Conservation (phyloP, 2,329 filamentous ascomycete species). For the Metarhizium robertsii region DNA sequence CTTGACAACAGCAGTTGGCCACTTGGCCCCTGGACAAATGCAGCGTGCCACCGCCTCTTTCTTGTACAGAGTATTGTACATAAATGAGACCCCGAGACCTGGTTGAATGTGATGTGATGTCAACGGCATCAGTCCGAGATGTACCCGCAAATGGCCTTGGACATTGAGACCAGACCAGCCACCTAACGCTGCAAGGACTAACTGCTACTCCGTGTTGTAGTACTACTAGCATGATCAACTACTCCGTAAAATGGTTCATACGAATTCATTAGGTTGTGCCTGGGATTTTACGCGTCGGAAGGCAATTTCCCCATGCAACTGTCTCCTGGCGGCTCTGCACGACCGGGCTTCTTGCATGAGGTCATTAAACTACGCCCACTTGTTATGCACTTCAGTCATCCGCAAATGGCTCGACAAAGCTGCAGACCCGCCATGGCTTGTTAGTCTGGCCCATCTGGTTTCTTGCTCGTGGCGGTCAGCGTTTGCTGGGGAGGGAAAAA, state of each 20-base stretch:
- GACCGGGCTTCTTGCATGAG: constrained; percentile 6
- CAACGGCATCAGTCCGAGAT: too few relatives aligned
- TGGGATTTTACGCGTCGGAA: neutral
- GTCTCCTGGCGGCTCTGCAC: neutral
- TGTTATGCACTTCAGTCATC: neutral
- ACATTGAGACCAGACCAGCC: too few relatives aligned
- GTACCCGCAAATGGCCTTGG: too few relatives aligned
- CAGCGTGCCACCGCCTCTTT: too few relatives aligned
- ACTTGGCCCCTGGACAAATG: too few relatives aligned
- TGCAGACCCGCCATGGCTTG: neutral
- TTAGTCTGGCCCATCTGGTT: neutral
- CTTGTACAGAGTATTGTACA: too few relatives aligned
- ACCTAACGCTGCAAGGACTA: too few relatives aligned
- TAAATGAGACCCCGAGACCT: too few relatives aligned
- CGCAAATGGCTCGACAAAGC: constrained; percentile 13
- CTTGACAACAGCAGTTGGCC: too few relatives aligned
- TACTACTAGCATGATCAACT: neutral
- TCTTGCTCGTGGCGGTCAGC: neutral
- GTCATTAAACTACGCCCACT: constrained; percentile 10
- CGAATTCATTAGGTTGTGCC: neutral
- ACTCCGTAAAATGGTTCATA: neutral
- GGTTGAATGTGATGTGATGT: too few relatives aligned
- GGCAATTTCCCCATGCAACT: constrained; percentile 5
- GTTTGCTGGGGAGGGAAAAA: neutral
- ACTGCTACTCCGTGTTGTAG: too few relatives aligned